Percentiles rank a stretch among this genome's conserved stretches.
Evolutionary conservation across 148 eudicot genomes (phyloP).

Genomic region (Diospyros lotus): DNA sequence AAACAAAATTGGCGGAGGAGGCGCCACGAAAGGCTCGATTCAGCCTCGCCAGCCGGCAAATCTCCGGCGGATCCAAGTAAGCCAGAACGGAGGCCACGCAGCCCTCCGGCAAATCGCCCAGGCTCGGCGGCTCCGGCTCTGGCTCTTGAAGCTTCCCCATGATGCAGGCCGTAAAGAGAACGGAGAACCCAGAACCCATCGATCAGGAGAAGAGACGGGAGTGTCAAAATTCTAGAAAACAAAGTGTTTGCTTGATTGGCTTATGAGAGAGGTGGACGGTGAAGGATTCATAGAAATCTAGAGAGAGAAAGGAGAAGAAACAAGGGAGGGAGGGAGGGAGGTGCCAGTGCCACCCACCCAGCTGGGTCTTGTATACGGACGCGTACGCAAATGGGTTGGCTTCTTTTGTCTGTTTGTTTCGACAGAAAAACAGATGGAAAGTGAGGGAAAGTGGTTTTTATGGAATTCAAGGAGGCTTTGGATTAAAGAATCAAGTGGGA

Average conservation of each 20-base stretch:
- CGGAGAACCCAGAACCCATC: slow-evolving; percentile 54
- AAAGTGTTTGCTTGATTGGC: neutral
- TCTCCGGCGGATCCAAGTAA: slow-evolving; percentile 64
- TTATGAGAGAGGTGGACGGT: neutral
- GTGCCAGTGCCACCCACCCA: neutral
- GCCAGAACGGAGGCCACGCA: slow-evolving; percentile 62
- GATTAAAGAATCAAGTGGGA: no score
- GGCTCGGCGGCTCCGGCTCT: slow-evolving; percentile 29
- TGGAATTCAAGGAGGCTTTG: no score
- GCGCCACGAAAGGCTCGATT: slow-evolving; percentile 44
- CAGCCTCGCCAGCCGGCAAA: slow-evolving; percentile 55
- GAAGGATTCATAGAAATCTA: neutral
- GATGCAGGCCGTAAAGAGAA: neutral
- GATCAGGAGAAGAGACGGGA: neutral
- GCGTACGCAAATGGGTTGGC: neutral
- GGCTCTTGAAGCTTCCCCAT: slow-evolving; percentile 9
- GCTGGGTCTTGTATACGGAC: slow-evolving; percentile 5
- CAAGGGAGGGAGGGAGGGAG: neutral
- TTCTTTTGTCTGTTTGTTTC: neutral
- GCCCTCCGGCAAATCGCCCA: slow-evolving; percentile 85
- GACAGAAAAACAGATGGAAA: neutral
- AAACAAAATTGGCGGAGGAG: slow-evolving; percentile 80
- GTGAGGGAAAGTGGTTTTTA: neutral
- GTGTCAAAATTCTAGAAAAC: neutral
- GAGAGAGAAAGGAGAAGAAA: slow-evolving; percentile 4